A percentile compares a stretch with the other conserved stretches of the same genome.
phyloP scores from a whole-genome alignment of 192 early-diverging fungal genomes.

The Coemansia furcata region DNA sequence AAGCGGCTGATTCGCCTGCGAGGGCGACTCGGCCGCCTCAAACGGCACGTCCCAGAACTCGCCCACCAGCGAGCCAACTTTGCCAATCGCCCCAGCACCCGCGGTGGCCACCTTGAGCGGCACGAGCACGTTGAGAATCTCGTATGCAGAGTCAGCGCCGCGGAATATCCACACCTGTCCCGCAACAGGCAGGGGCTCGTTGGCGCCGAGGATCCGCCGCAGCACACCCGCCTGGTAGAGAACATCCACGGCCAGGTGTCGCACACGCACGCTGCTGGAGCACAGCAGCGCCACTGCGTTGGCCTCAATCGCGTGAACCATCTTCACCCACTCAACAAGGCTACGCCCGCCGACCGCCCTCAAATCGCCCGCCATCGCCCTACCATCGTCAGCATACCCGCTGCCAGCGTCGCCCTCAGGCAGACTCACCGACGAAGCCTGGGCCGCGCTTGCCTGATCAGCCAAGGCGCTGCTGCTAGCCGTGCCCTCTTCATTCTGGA shows the following conservation, averaged over 20 bases:
- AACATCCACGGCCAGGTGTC: conserved; percentile 35
- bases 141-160: conserved; percentile 30
- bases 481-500: conserved; percentile 3
- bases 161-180: conserved; percentile 31
- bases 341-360: conserved; percentile 18
- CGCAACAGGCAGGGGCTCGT: conserved; percentile 19
- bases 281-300: conserved; percentile 41
- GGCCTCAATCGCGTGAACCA: conserved; percentile 40
- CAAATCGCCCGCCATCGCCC: background rate
- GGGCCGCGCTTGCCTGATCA: background rate
- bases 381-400: background rate
- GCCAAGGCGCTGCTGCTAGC: background rate
- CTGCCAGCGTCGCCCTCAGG: background rate
- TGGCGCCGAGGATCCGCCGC: conserved; percentile 25
- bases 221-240: conserved; percentile 37
- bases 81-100: background rate
- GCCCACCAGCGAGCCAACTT: conserved; percentile 10
- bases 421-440: background rate
- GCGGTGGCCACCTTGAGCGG: background rate
- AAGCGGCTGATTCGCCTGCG: conserved; percentile 4
- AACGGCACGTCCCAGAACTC: conserved; percentile 44
- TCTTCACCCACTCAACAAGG: conserved; percentile 31
- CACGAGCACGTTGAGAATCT: conserved; percentile 39
- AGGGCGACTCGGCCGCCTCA: conserved; percentile 7
- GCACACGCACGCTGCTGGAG: conserved; percentile 37